phyloP scores from a whole-genome alignment of 148 eudicot species.

The Camellia granthamiana region DNA sequence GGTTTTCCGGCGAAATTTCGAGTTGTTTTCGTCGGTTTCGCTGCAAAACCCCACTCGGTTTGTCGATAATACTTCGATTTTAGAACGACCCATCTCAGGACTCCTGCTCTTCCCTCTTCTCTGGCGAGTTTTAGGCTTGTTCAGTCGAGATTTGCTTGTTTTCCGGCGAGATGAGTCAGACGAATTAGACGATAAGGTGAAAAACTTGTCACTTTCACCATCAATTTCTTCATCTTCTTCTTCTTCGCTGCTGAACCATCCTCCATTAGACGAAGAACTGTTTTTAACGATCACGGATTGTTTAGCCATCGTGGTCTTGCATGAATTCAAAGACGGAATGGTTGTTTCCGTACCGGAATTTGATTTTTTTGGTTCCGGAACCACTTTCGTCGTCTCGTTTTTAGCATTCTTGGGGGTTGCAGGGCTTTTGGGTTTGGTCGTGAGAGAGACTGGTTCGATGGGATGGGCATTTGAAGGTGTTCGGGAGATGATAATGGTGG shows the following conservation, averaged over 20 bases:
- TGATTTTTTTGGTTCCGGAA: background rate
- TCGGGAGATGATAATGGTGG: conserved; percentile 14
- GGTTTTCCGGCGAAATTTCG: background rate
- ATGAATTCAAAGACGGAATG: background rate
- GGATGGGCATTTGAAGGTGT: background rate
- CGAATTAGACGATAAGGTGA: conserved; percentile 30
- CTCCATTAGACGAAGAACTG: conserved; percentile 31
- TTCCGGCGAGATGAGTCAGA: conserved; percentile 20
- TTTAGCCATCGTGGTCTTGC: background rate
- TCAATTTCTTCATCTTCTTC: conserved; percentile 12
- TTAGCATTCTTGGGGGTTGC: background rate
- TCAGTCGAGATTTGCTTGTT: background rate
- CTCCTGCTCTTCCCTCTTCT: background rate
- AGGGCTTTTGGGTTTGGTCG: background rate
- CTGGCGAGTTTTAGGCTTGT: background rate
- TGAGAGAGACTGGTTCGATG: background rate
- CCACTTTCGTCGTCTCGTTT: background rate
- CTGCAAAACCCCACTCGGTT: background rate
- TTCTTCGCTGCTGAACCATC: conserved; percentile 32
- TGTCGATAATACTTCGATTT: background rate
- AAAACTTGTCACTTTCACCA: conserved; percentile 13
- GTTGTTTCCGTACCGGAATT: background rate
- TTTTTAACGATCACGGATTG: background rate
- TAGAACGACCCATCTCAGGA: conserved; percentile 4
- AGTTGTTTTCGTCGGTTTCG: background rate